Evolutionary conservation across 1,284 basidiomycete genomes (phyloP).

Genomic region (Stygiomarasmius scandens): DNA sequence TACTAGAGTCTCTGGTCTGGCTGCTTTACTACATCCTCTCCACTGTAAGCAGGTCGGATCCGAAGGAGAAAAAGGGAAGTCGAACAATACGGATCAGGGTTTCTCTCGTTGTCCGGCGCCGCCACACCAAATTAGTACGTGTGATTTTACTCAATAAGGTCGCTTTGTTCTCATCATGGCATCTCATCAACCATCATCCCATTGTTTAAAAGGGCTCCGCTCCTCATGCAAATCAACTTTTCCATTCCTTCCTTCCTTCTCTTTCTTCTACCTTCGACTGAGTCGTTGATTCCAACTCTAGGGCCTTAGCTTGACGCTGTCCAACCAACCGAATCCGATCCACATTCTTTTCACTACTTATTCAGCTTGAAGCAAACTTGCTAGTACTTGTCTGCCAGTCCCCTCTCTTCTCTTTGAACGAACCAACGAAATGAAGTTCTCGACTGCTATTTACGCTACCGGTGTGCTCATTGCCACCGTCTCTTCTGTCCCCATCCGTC

Average conservation of each 20-base stretch:
- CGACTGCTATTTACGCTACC: slow-evolving; percentile 32
- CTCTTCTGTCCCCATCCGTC: slow-evolving; percentile 44
- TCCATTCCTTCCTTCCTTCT: slow-evolving; percentile 19
- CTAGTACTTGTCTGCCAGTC: slow-evolving; percentile 14
- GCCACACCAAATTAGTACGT: too few species aligned
- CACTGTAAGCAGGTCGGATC: too few species aligned
- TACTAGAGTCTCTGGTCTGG: too few species aligned
- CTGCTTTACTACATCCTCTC: too few species aligned
- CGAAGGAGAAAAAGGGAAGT: too few species aligned
- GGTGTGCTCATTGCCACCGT: slow-evolving; percentile 38
- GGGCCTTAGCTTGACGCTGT: slow-evolving; percentile 16
- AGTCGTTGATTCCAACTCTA: slow-evolving; percentile 19
- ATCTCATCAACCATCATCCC: too few species aligned
- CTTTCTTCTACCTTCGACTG: slow-evolving; percentile 25
- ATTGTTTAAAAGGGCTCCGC: too few species aligned
- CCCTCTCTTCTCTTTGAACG: slow-evolving; percentile 14
- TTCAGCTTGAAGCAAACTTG: slow-evolving; percentile 18
- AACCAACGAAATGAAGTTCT: slow-evolving; percentile 35
- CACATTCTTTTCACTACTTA: slow-evolving; percentile 24
- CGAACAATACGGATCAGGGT: too few species aligned
- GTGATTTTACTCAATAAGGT: too few species aligned
- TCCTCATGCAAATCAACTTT: slow-evolving; percentile 9
- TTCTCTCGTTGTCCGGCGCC: too few species aligned
- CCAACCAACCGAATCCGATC: background rate
- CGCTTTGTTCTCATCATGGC: too few species aligned